phyloP scores from a whole-genome alignment of 139 green algal species.

The Micromonas pusilla region DNA sequence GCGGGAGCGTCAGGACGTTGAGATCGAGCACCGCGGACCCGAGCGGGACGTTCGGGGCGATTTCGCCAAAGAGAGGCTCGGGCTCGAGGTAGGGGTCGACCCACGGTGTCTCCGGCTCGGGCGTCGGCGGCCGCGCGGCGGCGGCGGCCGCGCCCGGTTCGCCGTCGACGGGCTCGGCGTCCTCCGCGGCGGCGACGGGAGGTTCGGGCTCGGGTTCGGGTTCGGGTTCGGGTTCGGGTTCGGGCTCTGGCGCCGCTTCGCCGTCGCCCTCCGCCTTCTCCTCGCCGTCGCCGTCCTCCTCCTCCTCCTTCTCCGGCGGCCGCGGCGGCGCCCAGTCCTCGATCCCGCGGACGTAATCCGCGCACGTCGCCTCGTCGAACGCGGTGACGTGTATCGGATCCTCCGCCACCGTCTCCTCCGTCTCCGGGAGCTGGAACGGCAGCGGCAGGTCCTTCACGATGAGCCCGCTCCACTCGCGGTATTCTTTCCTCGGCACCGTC shows the following conservation, averaged over 20 bases:
- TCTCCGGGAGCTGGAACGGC: not conserved
- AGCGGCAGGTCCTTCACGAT: slow-evolving; percentile 42
- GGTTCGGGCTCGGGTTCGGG: not conserved
- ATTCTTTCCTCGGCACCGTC: slow-evolving; percentile 49
- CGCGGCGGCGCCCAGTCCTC: slow-evolving; percentile 11
- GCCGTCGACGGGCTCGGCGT: too few relatives aligned
- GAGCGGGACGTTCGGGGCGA: not conserved
- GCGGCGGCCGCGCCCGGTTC: too few relatives aligned
- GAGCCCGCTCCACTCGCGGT: slow-evolving; percentile 54
- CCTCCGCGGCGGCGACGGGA: slow-evolving; percentile 21
- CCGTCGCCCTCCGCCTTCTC: not conserved
- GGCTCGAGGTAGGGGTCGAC: too few relatives aligned
- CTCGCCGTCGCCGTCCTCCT: slow-evolving; percentile 26
- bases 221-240: slow-evolving; percentile 21
- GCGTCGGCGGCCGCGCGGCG: too few relatives aligned
- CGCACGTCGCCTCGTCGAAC: not conserved
- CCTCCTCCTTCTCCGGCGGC: slow-evolving; percentile 4
- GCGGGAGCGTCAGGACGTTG: not conserved
- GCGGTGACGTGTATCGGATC: not conserved
- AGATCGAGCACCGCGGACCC: not conserved
- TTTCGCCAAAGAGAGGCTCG: slow-evolving; percentile 21
- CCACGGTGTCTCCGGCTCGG: too few relatives aligned
- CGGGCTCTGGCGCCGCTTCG: not conserved
- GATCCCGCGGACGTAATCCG: slow-evolving; percentile 10
- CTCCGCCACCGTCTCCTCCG: not conserved